Conservation (phyloP, 495 filamentous ascomycete species). For the Penicillium pulvis region DNA sequence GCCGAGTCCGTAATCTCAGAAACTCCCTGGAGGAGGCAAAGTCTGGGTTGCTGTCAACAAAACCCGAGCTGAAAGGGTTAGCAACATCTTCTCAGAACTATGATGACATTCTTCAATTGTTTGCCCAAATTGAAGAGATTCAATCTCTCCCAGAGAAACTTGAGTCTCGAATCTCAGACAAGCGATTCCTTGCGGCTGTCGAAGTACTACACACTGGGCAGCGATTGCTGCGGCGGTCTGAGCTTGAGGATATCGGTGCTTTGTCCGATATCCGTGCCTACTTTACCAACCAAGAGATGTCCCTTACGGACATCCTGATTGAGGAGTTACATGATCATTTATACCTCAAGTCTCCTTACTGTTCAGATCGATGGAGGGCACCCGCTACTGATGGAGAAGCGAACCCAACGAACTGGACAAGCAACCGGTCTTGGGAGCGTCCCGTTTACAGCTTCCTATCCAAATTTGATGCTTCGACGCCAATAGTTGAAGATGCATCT, state of each 20-base stretch:
- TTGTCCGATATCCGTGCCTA: conserved; percentile 84
- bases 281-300: conserved; percentile 88
- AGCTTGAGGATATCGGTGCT: conserved; percentile 89
- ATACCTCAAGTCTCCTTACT: conserved; percentile 95
- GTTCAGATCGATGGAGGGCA: conserved; percentile 89
- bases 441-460: conserved; percentile 80
- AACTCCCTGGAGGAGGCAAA: conserved; percentile 84
- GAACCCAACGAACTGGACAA: conserved; percentile 40
- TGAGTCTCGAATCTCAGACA: conserved; percentile 92
- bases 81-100: conserved; percentile 86
- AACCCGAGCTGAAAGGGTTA: conserved; percentile 87
- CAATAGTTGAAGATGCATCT: conserved; percentile 82
- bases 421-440: conserved; percentile 49
- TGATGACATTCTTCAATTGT: conserved; percentile 82
- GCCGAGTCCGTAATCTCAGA: conserved; percentile 77
- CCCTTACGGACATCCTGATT: conserved; percentile 89
- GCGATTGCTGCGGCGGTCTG: conserved; percentile 77
- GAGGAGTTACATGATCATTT: conserved; percentile 97
- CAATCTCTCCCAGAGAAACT: conserved; percentile 90
- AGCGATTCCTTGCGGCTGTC: conserved; percentile 90
- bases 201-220: conserved; percentile 88
- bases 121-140: conserved; percentile 84
- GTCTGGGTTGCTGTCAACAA: conserved; percentile 76
- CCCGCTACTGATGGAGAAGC: conserved; percentile 52
- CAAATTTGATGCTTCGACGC: conserved; percentile 66